phyloP scores from a whole-genome alignment of 2,329 filamentous ascomycete species.

The Davidsoniella virescens region DNA sequence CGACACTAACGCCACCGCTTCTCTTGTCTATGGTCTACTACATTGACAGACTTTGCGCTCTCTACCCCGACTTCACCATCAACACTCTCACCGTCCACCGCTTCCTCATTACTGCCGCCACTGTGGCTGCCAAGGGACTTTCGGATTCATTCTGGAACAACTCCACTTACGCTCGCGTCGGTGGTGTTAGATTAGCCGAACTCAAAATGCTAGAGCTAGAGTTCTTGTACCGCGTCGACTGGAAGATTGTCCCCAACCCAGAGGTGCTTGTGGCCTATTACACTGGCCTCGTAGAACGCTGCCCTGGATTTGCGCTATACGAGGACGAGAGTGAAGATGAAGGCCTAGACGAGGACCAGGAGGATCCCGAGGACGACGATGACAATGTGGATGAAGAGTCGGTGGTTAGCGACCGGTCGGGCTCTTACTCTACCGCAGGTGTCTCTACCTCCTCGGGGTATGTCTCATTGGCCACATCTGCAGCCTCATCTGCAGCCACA shows the following conservation, averaged over 20 bases:
- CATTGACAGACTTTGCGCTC: slow-evolving; percentile 81
- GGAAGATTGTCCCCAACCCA: slow-evolving; percentile 91
- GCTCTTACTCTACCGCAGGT: background rate
- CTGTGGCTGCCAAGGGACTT: slow-evolving; percentile 87
- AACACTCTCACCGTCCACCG: slow-evolving; percentile 93
- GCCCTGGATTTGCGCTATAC: slow-evolving; percentile 38
- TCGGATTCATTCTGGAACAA: slow-evolving; percentile 99
- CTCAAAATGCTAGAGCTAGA: slow-evolving; percentile 84
- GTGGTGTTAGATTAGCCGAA: slow-evolving; percentile 79
- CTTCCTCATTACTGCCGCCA: slow-evolving; percentile 89
- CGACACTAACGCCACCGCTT: slow-evolving; percentile 80
- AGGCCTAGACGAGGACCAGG: slow-evolving; percentile 21
- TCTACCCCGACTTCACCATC: slow-evolving; percentile 91
- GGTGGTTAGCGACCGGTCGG: slow-evolving; percentile 5
- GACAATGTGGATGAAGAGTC: slow-evolving; percentile 15
- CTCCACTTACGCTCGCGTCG: slow-evolving; percentile 84
- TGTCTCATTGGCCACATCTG: background rate
- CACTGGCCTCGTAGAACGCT: slow-evolving; percentile 59
- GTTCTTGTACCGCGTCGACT: slow-evolving; percentile 81
- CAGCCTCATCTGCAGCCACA: background rate
- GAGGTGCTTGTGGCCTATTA: slow-evolving; percentile 93
- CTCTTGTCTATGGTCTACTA: slow-evolving; percentile 99
- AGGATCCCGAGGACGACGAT: slow-evolving; percentile 21
- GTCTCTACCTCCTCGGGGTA: background rate
- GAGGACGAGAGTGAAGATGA: slow-evolving; percentile 20